Evolutionary conservation across 2,329 filamentous ascomycete genomes (phyloP).

Genomic region (Coniochaeta sp.): DNA sequence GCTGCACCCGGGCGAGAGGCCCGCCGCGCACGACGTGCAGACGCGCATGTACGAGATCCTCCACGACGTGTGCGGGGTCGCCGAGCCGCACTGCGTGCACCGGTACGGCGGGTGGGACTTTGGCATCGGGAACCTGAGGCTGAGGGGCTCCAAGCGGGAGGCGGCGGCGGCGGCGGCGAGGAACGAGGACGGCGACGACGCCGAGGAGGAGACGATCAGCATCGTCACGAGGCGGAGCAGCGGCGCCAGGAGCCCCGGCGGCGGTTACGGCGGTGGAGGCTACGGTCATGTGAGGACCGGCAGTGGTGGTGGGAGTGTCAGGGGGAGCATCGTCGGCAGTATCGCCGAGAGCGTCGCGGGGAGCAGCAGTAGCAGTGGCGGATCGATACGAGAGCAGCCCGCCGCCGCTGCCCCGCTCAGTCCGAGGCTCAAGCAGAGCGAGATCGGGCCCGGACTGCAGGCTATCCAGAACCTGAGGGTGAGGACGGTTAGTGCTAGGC

Average conservation of each 20-base stretch:
- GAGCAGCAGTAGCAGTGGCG: background rate
- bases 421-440: background rate
- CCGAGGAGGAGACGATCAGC: conserved; percentile 18
- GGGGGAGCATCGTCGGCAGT: conserved; percentile 1
- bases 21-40: conserved; percentile 43
- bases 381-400: background rate
- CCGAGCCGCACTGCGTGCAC: conserved; percentile 48
- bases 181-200: conserved; percentile 3
- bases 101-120: conserved; percentile 28
- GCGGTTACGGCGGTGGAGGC: background rate
- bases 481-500: background rate
- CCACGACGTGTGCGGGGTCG: conserved; percentile 33
- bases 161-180: too few relatives aligned
- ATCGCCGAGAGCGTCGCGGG: conserved; percentile 1
- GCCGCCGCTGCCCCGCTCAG: background rate
- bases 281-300: conserved; percentile 16
- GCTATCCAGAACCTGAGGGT: background rate
- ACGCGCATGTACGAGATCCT: conserved; percentile 45
- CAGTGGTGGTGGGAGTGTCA: conserved; percentile 6
- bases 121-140: conserved; percentile 12
- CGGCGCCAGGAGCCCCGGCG: conserved; percentile 13
- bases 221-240: conserved; percentile 22
- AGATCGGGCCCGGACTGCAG: conserved; percentile 1
- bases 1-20: conserved; percentile 43
- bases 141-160: conserved; percentile 10